Percentiles rank a stretch among this genome's conserved stretches.
Evolutionary conservation across 1,139 yeast genomes (phyloP).

Genomic region (Keqinozyma sinolaborantium): DNA sequence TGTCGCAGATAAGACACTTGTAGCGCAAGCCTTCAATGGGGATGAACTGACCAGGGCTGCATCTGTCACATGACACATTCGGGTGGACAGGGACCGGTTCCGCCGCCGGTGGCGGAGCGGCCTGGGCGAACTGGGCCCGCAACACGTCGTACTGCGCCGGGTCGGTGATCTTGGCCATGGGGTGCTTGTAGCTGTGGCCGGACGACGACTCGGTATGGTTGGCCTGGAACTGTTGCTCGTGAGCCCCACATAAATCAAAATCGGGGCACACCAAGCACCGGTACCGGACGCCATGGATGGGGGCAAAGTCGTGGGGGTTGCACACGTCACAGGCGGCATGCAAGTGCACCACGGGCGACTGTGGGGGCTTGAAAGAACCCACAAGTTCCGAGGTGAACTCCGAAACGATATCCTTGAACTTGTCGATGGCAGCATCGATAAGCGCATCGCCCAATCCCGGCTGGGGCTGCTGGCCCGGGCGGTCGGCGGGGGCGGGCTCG

Average conservation of each 20-base stretch:
- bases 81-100: constrained; percentile 11
- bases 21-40: constrained; percentile 48
- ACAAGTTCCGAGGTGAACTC: constrained; percentile 9
- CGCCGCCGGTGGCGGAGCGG: neutral
- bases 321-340: constrained; percentile 43
- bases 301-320: constrained; percentile 20
- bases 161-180: constrained; percentile 25
- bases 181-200: constrained; percentile 25
- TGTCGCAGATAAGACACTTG: constrained; percentile 49
- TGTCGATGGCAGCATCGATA: constrained; percentile 13
- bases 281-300: constrained; percentile 48
- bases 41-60: constrained; percentile 23
- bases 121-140: neutral
- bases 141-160: constrained; percentile 11
- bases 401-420: constrained; percentile 9
- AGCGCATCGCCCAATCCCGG: constrained; percentile 11
- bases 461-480: too few relatives aligned
- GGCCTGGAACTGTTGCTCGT: constrained; percentile 29
- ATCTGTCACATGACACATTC: constrained; percentile 37
- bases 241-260: constrained; percentile 53
- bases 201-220: constrained; percentile 7
- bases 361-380: constrained; percentile 5
- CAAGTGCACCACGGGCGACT: constrained; percentile 13
- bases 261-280: constrained; percentile 53
- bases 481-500: too few relatives aligned